These are phyloP conservation scores for Rhododendron williamsianum DNA, from an alignment of 148 eudicot species.

Conservation along the genomic window DNA sequence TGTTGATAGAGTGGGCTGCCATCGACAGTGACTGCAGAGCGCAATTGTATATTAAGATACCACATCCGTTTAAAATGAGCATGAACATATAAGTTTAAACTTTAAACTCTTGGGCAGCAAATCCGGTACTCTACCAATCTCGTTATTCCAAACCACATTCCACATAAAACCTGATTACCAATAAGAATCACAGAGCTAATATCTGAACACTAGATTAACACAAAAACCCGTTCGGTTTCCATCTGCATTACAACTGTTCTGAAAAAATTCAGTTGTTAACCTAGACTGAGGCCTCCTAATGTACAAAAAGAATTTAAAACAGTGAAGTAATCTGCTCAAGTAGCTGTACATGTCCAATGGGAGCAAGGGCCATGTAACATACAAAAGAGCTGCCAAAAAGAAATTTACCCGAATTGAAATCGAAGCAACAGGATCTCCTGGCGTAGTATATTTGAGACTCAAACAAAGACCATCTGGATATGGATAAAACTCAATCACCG, in stretches of 20 bases:
- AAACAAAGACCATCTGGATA: neutral
- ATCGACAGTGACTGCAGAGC: neutral
- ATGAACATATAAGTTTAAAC: neutral
- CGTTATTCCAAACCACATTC: neutral
- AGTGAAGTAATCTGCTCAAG: neutral
- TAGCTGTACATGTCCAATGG: slow-evolving; percentile 1
- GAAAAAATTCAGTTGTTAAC: neutral
- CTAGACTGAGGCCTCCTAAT: neutral
- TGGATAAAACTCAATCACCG: slow-evolving; percentile 50
- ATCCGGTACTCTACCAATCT: neutral
- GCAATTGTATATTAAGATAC: neutral
- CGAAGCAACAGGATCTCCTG: neutral
- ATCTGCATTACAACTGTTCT: neutral
- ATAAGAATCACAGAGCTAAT: neutral
- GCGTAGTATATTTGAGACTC: neutral
- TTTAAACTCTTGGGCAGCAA: neutral
- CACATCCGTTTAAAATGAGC: neutral
- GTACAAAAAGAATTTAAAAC: neutral
- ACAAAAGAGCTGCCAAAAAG: neutral
- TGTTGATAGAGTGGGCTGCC: neutral
- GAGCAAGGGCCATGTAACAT: neutral
- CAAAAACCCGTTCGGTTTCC: neutral
- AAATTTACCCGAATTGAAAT: neutral
- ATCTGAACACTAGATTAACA: neutral
- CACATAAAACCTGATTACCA: neutral